Percentiles rank a stretch among this genome's conserved stretches.
Conservation (phyloP, 2,329 filamentous ascomycete genomes). For the Paecilomyces sp. region DNA sequence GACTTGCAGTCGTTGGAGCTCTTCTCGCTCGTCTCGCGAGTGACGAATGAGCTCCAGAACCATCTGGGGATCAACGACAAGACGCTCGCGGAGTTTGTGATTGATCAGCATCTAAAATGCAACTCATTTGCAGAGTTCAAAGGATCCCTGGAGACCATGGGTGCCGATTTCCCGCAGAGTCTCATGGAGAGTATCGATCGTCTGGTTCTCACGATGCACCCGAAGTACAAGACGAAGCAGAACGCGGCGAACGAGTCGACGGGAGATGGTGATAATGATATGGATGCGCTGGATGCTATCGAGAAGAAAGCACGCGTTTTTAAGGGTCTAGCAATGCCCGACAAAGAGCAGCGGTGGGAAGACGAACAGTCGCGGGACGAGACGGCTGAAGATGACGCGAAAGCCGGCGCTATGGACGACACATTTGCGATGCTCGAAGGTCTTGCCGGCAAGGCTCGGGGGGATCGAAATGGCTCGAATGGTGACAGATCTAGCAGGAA, state of each 20-base stretch:
- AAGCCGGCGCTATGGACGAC: constrained; percentile 73
- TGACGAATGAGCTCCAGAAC: constrained; percentile 90
- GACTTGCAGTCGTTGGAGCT: constrained; percentile 87
- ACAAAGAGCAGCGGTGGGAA: constrained; percentile 56
- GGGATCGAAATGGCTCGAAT: constrained; percentile 26
- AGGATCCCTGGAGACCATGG: constrained; percentile 64
- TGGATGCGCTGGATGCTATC: constrained; percentile 37
- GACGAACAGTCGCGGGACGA: constrained; percentile 36
- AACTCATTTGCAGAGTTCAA: constrained; percentile 66
- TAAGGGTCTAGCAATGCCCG: constrained; percentile 78
- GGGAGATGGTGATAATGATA: constrained; percentile 35
- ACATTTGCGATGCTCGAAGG: constrained; percentile 88
- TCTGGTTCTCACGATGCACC: constrained; percentile 81
- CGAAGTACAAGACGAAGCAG: constrained; percentile 65
- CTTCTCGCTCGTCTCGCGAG: constrained; percentile 87
- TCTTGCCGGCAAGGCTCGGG: constrained; percentile 59
- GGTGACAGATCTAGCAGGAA: constrained; percentile 40
- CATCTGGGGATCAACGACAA: constrained; percentile 89
- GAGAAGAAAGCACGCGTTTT: constrained; percentile 83
- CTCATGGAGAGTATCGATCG: constrained; percentile 88
- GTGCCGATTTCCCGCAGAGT: constrained; percentile 76
- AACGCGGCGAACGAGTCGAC: constrained; percentile 20
- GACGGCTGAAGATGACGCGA: constrained; percentile 29
- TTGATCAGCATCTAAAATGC: constrained; percentile 77
- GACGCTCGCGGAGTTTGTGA: constrained; percentile 92